Base-by-base conservation (phyloP, 331 rosid species). In the Stylosanthes scabra region DNA sequence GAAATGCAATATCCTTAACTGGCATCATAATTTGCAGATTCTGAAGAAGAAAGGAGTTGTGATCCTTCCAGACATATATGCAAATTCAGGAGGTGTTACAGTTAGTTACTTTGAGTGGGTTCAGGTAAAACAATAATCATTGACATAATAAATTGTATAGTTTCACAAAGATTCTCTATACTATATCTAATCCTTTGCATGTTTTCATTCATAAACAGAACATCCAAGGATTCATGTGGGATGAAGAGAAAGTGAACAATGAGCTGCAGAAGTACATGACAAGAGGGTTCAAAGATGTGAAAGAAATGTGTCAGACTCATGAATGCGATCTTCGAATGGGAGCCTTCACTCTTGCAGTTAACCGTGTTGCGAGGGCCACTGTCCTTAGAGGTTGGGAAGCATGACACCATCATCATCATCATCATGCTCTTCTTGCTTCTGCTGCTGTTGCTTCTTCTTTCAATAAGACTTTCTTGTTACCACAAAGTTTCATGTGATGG, bases 221-320 rank as follows among this genome's bases (percentile, higher is more conserved):
- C 87, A 94, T 94, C 42, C 99, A 94, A 90, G 99, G 99, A 4
- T 94, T 94, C 78, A 77, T 87, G 97, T 94, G 99, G 99, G 91
- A 90, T 31, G 99, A 94, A 78, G 93, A 91, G 65, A 88, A 84
- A 61, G 97, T 94, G 77, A 94, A 94, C 81, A 74, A 71, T 63
- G 97, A 90, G 76, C 86, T 94, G 62, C 76, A 65, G 72, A 86
- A 45, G 4, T 90, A 90, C 85, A 94, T 94, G 99, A 90, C 82
- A 2, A 84, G 9, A 10, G 99, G 92, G 10, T 94, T 94, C 83
- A 90, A 87, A 77, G 85, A 87, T 81, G 90, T 94, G 63, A 94
- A 90, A 86, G 88, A 88, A 6, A 94, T 91, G 96, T 94, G 99
- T 86, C 81, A 81, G 71, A 81, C 93, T 2, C 91, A 91, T 63